Percentiles rank a stretch among this genome's conserved stretches.
These are phyloP conservation scores for Mycena galopus DNA, from an alignment of 768 basidiomycete species.

Conservation along the genomic window DNA sequence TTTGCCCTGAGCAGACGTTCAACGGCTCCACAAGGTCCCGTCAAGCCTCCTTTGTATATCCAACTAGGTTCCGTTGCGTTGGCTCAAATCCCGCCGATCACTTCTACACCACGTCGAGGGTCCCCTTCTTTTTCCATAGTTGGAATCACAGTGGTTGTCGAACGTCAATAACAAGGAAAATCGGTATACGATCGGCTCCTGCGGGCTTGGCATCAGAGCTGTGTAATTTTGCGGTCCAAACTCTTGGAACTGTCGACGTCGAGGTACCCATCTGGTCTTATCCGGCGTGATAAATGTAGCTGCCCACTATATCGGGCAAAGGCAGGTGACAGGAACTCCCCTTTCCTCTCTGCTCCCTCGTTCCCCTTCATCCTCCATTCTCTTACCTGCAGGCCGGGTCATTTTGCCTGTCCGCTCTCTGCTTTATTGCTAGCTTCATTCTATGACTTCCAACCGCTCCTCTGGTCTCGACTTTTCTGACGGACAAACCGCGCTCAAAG, in stretches of 20 bases:
- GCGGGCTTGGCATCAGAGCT: conserved; percentile 12
- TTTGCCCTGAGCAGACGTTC: neutral
- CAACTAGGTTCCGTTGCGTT: too few species aligned
- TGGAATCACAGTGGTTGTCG: neutral
- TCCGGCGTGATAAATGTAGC: neutral
- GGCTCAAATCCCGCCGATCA: neutral
- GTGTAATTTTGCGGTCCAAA: conserved; percentile 2
- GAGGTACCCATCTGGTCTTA: neutral
- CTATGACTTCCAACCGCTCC: conserved; percentile 45
- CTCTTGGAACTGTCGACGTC: conserved; percentile 3
- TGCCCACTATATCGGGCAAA: conserved; percentile 14
- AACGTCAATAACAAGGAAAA: neutral
- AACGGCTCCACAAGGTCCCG: neutral
- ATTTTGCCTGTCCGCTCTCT: conserved; percentile 42
- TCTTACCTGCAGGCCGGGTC: conserved; percentile 33
- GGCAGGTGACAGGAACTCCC: neutral
- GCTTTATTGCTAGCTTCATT: conserved; percentile 22
- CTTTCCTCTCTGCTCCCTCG: neutral
- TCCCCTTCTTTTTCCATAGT: neutral
- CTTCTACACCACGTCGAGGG: neutral
- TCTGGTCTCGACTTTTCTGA: conserved; percentile 65
- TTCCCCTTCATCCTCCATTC: conserved; percentile 15
- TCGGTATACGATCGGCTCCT: neutral
- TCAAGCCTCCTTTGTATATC: too few species aligned
- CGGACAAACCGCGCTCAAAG: conserved; percentile 46